Evolutionary conservation across 768 basidiomycete species (phyloP).

Genomic region (Mycena capillaripes): DNA sequence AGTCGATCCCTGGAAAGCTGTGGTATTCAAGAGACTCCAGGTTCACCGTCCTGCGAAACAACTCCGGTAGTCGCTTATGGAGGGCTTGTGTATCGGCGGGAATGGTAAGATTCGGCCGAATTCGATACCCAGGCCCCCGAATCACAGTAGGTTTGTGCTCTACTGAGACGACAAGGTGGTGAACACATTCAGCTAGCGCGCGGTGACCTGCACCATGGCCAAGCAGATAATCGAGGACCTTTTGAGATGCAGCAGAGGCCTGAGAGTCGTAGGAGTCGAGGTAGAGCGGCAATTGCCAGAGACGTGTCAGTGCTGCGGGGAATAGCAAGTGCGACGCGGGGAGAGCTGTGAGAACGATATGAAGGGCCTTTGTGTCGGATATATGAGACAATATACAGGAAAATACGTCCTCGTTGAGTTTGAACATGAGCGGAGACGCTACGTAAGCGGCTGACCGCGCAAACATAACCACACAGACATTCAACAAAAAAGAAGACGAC

Average conservation of each 20-base stretch:
- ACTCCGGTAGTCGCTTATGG: conserved; percentile 9
- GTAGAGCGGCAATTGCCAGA: conserved; percentile 30
- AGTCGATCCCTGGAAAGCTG: conserved; percentile 19
- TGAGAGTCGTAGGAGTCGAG: conserved; percentile 13
- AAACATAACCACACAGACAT: no score
- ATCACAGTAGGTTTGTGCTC: no score
- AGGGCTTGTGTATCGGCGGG: no score
- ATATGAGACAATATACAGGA: conserved; percentile 30
- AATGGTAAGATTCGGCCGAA: no score
- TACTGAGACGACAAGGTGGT: conserved; percentile 4
- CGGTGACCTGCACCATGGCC: neutral
- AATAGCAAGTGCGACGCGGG: conserved; percentile 12
- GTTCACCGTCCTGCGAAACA: conserved; percentile 23
- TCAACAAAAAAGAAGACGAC: no score
- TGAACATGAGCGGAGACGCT: no score
- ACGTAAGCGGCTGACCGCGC: no score
- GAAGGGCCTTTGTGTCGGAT: conserved; percentile 19
- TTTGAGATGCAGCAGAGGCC: neutral
- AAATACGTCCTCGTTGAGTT: conserved; percentile 33
- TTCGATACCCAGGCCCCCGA: no score
- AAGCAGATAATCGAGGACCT: conserved; percentile 18
- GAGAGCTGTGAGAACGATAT: conserved; percentile 18
- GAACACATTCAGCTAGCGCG: neutral
- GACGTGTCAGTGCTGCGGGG: conserved; percentile 10
- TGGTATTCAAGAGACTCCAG: conserved; percentile 34